Percentiles rank a stretch among this genome's conserved stretches.
Evolutionary conservation across 257 asterid genomes (phyloP).

Genomic region (Buddleja alternifolia): DNA sequence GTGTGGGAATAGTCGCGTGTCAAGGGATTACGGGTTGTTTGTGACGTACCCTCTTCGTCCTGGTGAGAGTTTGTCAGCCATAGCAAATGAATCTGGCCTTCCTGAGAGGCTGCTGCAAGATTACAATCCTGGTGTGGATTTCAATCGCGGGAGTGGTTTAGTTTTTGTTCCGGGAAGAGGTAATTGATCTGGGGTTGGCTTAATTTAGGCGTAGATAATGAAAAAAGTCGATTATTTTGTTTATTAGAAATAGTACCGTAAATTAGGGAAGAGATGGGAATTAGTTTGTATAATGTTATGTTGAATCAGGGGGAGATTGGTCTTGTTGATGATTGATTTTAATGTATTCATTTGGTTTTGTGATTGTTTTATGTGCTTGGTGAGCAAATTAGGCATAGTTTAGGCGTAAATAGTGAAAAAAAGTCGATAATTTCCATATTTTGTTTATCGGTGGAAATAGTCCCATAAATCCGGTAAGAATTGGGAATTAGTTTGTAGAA

Average conservation of each 20-base stretch:
- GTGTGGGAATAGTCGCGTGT: slow-evolving; percentile 61
- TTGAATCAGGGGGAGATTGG: neutral
- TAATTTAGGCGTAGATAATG: neutral
- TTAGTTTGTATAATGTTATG: neutral
- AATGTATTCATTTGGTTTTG: neutral
- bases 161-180: slow-evolving; percentile 73
- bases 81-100: slow-evolving; percentile 42
- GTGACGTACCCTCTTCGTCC: slow-evolving; percentile 60
- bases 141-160: slow-evolving; percentile 57
- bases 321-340: neutral
- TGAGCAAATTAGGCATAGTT: neutral
- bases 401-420: neutral
- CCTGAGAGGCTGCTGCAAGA: slow-evolving; percentile 53
- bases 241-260: neutral
- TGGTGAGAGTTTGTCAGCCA: slow-evolving; percentile 39
- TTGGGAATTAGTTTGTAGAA: neutral
- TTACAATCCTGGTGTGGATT: slow-evolving; percentile 63
- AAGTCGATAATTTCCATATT: neutral
- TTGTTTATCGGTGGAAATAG: neutral
- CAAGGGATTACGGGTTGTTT: slow-evolving; percentile 62
- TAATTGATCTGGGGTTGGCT: slow-evolving; percentile 22
- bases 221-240: neutral
- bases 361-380: slow-evolving; percentile 11
- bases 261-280: neutral
- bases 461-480: neutral